Conservation (phyloP, 176 grass and related monocot genomes). For the Lolium perenne region DNA sequence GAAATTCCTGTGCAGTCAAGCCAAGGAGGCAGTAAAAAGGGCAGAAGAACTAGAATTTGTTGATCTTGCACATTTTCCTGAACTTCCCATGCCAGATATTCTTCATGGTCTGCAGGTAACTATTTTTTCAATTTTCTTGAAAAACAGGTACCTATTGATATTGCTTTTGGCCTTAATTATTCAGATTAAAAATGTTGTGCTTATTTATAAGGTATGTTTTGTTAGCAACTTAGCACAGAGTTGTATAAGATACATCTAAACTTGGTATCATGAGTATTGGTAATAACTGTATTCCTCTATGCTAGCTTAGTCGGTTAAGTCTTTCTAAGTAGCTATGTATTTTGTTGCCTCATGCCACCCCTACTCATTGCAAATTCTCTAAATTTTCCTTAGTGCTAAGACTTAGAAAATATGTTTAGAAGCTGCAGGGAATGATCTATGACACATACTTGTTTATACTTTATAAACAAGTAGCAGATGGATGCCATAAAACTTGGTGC, state of each 20-base stretch:
- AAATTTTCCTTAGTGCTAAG: neutral
- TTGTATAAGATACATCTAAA: neutral
- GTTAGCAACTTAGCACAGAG: constrained; percentile 1
- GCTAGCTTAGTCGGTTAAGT: neutral
- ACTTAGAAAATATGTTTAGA: neutral
- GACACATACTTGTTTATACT: neutral
- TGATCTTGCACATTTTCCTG: constrained; percentile 84
- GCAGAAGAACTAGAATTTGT: constrained; percentile 85
- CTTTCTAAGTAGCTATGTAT: neutral
- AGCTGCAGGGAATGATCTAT: neutral
- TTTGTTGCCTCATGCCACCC: neutral
- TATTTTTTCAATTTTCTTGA: neutral
- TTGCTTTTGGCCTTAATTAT: neutral
- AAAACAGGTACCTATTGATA: constrained; percentile 53
- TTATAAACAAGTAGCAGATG: neutral
- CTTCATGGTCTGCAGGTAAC: constrained; percentile 93
- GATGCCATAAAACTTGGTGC: neutral
- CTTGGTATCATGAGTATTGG: neutral
- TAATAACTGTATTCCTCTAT: neutral
- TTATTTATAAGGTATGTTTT: neutral
- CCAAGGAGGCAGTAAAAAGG: constrained; percentile 75
- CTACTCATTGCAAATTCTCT: neutral
- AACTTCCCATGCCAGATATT: constrained; percentile 94
- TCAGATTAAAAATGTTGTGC: neutral
- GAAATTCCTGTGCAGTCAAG: constrained; percentile 86